A percentile compares a stretch with the other conserved stretches of the same genome.
These are phyloP conservation scores for Dichotomocladium elegans DNA, from an alignment of 371 early-diverging fungal genomes.

Conservation along the genomic window DNA sequence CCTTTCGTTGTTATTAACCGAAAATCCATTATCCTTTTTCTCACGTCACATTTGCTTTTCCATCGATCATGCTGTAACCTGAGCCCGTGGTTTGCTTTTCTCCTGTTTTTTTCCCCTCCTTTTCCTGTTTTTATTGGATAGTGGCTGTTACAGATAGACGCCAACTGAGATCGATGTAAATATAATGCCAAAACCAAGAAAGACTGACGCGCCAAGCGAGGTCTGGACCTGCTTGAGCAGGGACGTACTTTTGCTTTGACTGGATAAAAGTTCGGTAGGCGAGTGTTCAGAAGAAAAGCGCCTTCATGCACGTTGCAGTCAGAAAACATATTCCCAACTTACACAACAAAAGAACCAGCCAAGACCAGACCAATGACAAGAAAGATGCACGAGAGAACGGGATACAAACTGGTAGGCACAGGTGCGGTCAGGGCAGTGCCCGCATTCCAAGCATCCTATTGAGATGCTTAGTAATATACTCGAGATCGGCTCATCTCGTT, in stretches of 20 bases:
- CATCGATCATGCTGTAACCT: too few species aligned
- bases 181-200: slow-evolving; percentile 43
- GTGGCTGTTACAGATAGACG: slow-evolving; percentile 31
- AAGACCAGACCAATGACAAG: slow-evolving; percentile 27
- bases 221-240: slow-evolving; percentile 33
- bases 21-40: too few species aligned
- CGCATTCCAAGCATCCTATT: slow-evolving; percentile 11
- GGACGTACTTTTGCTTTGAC: slow-evolving; percentile 36
- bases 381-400: slow-evolving; percentile 24
- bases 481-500: neutral
- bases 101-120: neutral
- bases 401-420: slow-evolving; percentile 25
- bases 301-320: neutral
- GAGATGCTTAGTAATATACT: neutral
- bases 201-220: slow-evolving; percentile 32
- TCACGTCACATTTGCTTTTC: too few species aligned
- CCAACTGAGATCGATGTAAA: slow-evolving; percentile 47
- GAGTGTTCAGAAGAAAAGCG: neutral
- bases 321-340: slow-evolving; percentile 6
- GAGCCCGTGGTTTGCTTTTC: neutral
- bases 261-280: slow-evolving; percentile 1
- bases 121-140: neutral
- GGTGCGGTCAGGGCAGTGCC: slow-evolving; percentile 17
- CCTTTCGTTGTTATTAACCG: too few species aligned
- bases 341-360: slow-evolving; percentile 40